Evolutionary conservation across 805 yeast genomes (phyloP).

Genomic region (Priceomyces medius): DNA sequence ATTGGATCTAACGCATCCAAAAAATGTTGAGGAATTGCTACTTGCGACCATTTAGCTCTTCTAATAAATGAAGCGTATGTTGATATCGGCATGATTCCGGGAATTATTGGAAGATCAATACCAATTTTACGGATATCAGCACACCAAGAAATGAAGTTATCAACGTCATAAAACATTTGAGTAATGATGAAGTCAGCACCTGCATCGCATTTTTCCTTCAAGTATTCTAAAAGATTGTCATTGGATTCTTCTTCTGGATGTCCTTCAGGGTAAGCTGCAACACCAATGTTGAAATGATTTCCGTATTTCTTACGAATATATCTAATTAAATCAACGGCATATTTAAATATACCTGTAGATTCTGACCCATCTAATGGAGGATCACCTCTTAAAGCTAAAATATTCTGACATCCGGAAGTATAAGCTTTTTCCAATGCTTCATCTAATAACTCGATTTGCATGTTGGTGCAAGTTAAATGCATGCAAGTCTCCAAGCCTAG

Average conservation of each 20-base stretch:
- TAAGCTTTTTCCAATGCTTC: constrained; percentile 82
- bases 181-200: constrained; percentile 95
- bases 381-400: constrained; percentile 92
- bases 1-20: constrained; percentile 70
- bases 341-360: constrained; percentile 78
- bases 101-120: constrained; percentile 82
- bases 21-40: constrained; percentile 74
- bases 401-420: constrained; percentile 91
- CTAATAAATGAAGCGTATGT: constrained; percentile 90
- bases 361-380: constrained; percentile 79
- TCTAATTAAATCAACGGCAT: constrained; percentile 81
- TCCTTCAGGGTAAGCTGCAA: constrained; percentile 97
- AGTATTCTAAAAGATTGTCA: constrained; percentile 49
- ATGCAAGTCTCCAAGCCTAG: constrained; percentile 94
- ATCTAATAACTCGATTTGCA: constrained; percentile 79
- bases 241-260: constrained; percentile 79
- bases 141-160: constrained; percentile 83
- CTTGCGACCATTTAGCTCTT: constrained; percentile 93
- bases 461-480: constrained; percentile 97
- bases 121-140: constrained; percentile 65
- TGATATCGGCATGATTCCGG: constrained; percentile 99
- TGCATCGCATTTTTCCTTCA: constrained; percentile 87
- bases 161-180: constrained; percentile 96
- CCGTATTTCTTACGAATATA: constrained; percentile 80
- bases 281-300: constrained; percentile 89